Percentiles rank a stretch among this genome's conserved stretches.
Conservation (phyloP, 108 stramenopile genomes). For the Nannochloropsis salina region DNA sequence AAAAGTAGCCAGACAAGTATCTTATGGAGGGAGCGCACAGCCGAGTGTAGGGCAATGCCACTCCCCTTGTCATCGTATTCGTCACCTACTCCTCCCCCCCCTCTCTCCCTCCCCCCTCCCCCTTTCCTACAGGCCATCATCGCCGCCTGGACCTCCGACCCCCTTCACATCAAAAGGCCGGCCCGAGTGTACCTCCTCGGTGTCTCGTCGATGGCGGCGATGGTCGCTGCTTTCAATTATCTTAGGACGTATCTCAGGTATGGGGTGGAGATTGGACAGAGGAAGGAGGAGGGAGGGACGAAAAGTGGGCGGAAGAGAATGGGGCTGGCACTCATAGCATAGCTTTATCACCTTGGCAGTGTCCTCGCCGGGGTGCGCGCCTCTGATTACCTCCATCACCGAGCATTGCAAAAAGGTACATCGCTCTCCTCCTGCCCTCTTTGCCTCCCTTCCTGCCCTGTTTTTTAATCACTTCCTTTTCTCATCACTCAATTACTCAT, state of each 20-base stretch:
- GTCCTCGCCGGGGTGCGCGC: constrained; percentile 24
- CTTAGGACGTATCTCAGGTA: constrained; percentile 19
- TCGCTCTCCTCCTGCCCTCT: not conserved
- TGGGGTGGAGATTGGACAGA: too few species aligned
- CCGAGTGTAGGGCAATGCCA: too few species aligned
- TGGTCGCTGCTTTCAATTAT: constrained; percentile 31
- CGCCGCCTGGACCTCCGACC: constrained; percentile 49
- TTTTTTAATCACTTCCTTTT: not conserved
- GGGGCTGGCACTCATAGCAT: not conserved
- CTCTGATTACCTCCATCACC: constrained; percentile 19
- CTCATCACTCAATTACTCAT: not conserved
- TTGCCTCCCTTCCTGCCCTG: not conserved
- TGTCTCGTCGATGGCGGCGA: constrained; percentile 37
- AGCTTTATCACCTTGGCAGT: not conserved
- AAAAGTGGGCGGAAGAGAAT: not conserved
- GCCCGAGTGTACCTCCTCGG: constrained; percentile 42
- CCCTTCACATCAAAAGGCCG: constrained; percentile 22
- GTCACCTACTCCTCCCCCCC: not conserved
- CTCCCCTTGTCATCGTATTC: not conserved
- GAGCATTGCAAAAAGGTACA: not conserved
- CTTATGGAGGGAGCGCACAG: too few species aligned
- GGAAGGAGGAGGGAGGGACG: not conserved
- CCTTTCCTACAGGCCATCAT: constrained; percentile 29
- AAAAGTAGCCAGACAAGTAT: not conserved
- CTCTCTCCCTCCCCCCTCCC: not conserved